A percentile compares a stretch with the other conserved stretches of the same genome.
Conservation (phyloP, 2,329 filamentous ascomycete species). For the Neocatenulostroma microsporum region DNA sequence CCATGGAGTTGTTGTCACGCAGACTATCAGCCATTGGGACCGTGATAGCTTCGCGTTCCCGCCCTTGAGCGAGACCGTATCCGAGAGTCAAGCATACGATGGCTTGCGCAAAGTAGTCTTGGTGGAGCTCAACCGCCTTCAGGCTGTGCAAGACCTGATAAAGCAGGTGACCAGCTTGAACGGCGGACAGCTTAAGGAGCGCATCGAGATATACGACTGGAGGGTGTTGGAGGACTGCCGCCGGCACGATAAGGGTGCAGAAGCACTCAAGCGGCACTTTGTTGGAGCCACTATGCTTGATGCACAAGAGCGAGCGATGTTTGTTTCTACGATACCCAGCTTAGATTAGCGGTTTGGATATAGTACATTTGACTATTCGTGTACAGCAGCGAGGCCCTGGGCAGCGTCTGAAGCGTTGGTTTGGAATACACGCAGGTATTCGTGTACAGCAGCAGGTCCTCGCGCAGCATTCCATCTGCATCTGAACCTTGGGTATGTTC, state of each 20-base stretch:
- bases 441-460: no score
- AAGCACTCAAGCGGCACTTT: slow-evolving; percentile 16
- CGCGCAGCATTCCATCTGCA: no score
- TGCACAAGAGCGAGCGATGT: slow-evolving; percentile 14
- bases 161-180: slow-evolving; percentile 17
- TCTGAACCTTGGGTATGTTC: no score
- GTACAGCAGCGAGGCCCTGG: no score
- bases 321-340: slow-evolving; percentile 14
- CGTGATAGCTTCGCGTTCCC: slow-evolving; percentile 21
- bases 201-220: slow-evolving; percentile 28
- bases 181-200: slow-evolving; percentile 18
- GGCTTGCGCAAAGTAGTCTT: slow-evolving; percentile 27
- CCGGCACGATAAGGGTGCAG: slow-evolving; percentile 12
- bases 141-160: slow-evolving; percentile 12
- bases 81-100: slow-evolving; percentile 26
- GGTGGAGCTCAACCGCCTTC: slow-evolving; percentile 22
- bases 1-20: slow-evolving; percentile 14
- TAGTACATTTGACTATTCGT: no score
- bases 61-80: slow-evolving; percentile 16
- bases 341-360: no score
- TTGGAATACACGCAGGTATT: no score
- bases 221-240: slow-evolving; percentile 22
- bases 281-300: slow-evolving; percentile 23
- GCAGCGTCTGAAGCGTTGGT: no score
- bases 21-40: slow-evolving; percentile 23